Conservation (phyloP, 305 asterid species). For the Nicotiana rustica region DNA sequence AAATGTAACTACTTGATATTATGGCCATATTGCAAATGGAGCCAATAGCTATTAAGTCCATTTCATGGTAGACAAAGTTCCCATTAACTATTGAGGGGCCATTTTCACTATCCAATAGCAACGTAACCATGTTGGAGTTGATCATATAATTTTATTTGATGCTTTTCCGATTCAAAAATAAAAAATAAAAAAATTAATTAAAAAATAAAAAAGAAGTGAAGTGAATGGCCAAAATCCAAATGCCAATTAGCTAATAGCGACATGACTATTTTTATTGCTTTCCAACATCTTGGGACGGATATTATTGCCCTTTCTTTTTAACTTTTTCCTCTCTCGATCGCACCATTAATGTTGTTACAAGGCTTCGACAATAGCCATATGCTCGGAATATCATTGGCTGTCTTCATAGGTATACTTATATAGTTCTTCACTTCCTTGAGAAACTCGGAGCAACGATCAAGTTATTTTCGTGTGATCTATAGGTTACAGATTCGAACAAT, state of each 20-base stretch:
- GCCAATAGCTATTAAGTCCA: conserved; percentile 35
- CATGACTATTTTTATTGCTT: neutral
- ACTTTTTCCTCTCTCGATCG: neutral
- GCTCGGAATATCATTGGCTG: conserved; percentile 30
- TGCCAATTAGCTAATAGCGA: conserved; percentile 23
- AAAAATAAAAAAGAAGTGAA: neutral
- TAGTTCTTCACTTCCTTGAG: neutral
- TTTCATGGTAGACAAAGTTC: conserved; percentile 34
- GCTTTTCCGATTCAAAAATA: neutral
- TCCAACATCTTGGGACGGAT: conserved; percentile 31
- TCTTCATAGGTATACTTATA: neutral
- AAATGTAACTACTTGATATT: conserved; percentile 16
- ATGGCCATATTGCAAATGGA: conserved; percentile 24
- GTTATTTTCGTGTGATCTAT: no score
- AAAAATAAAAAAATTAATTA: neutral
- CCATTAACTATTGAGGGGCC: conserved; percentile 33
- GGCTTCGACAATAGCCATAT: conserved; percentile 20
- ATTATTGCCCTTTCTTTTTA: neutral
- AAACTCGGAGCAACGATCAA: no score
- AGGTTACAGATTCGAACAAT: no score
- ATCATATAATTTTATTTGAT: conserved; percentile 24
- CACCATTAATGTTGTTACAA: neutral
- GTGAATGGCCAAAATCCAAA: conserved; percentile 4
- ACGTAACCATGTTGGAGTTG: neutral
- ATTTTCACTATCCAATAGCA: conserved; percentile 25